phyloP scores from a whole-genome alignment of 73 alveolate species.

The Paraurostyla sp. region DNA sequence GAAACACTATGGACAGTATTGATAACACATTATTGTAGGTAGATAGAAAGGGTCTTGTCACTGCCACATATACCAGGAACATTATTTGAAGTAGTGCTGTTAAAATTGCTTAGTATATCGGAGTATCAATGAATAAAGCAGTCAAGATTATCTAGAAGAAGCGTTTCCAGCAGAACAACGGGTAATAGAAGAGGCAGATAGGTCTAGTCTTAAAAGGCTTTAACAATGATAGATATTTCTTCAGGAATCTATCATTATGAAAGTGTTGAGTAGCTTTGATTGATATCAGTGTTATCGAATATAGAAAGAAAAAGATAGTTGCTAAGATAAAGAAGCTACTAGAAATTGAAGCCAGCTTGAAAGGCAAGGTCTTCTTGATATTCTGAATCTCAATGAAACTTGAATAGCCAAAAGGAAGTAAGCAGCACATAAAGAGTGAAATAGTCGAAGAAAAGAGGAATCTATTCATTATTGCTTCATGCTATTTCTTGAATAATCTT shows the following conservation, averaged over 20 bases:
- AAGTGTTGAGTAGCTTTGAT: not conserved
- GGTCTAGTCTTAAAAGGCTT: not conserved
- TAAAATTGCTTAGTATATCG: not conserved
- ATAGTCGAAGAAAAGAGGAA: conserved; percentile 5
- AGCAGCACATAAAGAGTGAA: conserved; percentile 28
- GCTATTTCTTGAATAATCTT: not conserved
- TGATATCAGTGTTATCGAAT: conserved; percentile 17
- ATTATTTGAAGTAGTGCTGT: not conserved
- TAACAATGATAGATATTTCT: conserved; percentile 5
- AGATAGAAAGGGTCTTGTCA: conserved; percentile 16
- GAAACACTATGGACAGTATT: conserved; percentile 3
- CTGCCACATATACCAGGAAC: not conserved
- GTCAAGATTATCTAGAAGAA: conserved; percentile 16
- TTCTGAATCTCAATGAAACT: conserved; percentile 43
- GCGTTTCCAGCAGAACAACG: conserved; percentile 46
- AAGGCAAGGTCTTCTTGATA: conserved; percentile 35
- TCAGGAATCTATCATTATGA: conserved; percentile 29
- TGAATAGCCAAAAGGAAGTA: conserved; percentile 54
- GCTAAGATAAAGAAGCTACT: conserved; percentile 30
- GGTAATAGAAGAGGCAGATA: conserved; percentile 15
- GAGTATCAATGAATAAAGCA: conserved; percentile 5
- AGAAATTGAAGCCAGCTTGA: conserved; percentile 26
- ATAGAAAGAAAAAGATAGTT: conserved; percentile 34
- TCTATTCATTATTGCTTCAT: not conserved
- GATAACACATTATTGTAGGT: conserved; percentile 43